Evolutionary conservation across 352 stramenopile species (phyloP).

Genomic region (Phytopythium boreale): DNA sequence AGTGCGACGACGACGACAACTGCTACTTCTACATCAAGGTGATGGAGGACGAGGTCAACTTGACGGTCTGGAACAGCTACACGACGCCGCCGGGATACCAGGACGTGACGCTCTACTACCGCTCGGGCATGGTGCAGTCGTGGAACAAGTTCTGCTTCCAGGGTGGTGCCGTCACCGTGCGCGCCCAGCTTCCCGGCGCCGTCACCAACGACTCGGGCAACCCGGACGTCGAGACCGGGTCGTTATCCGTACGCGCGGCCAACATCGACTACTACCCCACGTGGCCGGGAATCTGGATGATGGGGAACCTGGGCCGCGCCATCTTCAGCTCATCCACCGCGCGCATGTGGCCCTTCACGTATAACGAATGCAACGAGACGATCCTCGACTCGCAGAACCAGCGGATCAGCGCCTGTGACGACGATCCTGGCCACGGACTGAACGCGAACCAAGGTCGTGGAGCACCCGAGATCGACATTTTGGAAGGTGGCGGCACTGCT

Average conservation of each 20-base stretch:
- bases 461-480: constrained; percentile 91
- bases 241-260: constrained; percentile 16
- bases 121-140: constrained; percentile 32
- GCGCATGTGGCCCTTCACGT: constrained; percentile 92
- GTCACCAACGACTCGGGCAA: constrained; percentile 27
- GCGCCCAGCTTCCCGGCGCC: constrained; percentile 81
- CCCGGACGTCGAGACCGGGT: constrained; percentile 24
- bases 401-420: constrained; percentile 80
- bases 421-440: constrained; percentile 84
- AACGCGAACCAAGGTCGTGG: constrained; percentile 81
- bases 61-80: constrained; percentile 52
- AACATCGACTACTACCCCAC: constrained; percentile 32
- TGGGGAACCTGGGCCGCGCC: constrained; percentile 83
- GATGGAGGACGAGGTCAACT: constrained; percentile 20
- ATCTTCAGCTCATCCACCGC: constrained; percentile 87
- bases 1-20: constrained; percentile 26
- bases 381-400: constrained; percentile 33
- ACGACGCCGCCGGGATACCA: constrained; percentile 18
- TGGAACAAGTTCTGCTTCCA: constrained; percentile 66
- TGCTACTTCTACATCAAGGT: constrained; percentile 40
- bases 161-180: constrained; percentile 78
- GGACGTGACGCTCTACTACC: constrained; percentile 38
- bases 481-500: constrained; percentile 65
- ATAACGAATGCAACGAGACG: constrained; percentile 79
- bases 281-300: too few relatives aligned